Base-by-base conservation (phyloP, 75 land plant genomes). In the Ceratopteris richardii region DNA sequence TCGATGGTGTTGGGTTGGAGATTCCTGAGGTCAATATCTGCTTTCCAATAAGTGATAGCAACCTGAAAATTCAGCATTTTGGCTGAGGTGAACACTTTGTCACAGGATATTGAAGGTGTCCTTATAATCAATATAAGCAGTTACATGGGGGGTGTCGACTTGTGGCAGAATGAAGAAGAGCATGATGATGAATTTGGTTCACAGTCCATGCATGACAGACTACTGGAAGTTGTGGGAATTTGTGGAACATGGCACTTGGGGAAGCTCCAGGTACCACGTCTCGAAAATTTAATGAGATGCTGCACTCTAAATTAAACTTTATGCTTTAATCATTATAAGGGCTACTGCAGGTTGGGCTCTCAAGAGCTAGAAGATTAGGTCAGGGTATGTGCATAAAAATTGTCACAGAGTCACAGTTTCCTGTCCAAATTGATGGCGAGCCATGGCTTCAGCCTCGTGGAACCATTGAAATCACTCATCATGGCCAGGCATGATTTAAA, bases 91-190 rank as follows among this genome's bases (percentile, higher is more conserved):
- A 4, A 9, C 9, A 9, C 37, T 33, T 33, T 33, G 3, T 5
- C 4, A 14, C 77, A 89, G 95, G 86, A 89, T 72, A 78, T 79
- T 36, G 89, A 89, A 66, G 95, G 95, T 52, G 77, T 89, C 37
- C 73, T 82, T 66, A 77, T 88, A 48, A 73, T 77, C 9, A 89
- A 89, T 51, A 89, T 89, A 62, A 89, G 86, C 10, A 89, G 95
- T 64, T 89, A 89, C 58, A 89, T 89, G 95, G 89, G 95, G 22
- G 95, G 95, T n/a, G 89, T 89, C 18, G 95, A 89, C 44, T 65
- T 89, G 62, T 89, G 95, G 95, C 85, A 82, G 59, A 89, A 89
- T 66, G 86, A 84, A 56, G 85, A 85, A 63, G 89, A 89, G 21
- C 77, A 60, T 46, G 78, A 73, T 69, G 89, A 89, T 63, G 80